Evolutionary conservation across 2,329 filamentous ascomycete species (phyloP).

Genomic region (Hortaea sp.): DNA sequence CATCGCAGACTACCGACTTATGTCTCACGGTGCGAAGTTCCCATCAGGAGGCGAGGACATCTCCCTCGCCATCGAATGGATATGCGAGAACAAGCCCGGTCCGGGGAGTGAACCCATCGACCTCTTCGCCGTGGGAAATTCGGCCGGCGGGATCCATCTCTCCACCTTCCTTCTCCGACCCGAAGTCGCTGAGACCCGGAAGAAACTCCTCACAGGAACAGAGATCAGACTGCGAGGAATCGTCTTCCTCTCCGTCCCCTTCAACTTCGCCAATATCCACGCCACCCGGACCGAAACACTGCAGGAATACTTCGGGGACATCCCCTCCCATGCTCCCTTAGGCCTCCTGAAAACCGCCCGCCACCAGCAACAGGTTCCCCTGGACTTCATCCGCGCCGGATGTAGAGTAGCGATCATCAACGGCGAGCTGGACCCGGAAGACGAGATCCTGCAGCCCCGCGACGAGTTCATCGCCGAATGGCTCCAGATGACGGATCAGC

Average conservation of each 20-base stretch:
- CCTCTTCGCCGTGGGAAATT: slow-evolving; percentile 32
- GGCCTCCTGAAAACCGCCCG: slow-evolving; percentile 13
- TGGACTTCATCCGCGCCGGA: slow-evolving; percentile 11
- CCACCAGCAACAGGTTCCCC: background rate
- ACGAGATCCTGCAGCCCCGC: slow-evolving; percentile 14
- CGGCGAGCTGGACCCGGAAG: slow-evolving; percentile 17
- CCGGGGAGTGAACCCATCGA: slow-evolving; percentile 22
- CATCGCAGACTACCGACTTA: slow-evolving; percentile 31
- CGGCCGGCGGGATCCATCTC: slow-evolving; percentile 31
- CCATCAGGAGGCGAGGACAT: slow-evolving; percentile 35
- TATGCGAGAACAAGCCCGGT: slow-evolving; percentile 13
- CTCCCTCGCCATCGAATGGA: slow-evolving; percentile 27
- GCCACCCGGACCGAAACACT: slow-evolving; percentile 7
- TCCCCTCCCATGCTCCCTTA: slow-evolving; percentile 9
- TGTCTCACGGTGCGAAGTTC: slow-evolving; percentile 30
- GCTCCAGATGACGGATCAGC: slow-evolving; percentile 7
- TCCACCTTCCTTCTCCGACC: slow-evolving; percentile 28
- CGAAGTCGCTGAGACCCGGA: slow-evolving; percentile 10
- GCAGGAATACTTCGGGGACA: slow-evolving; percentile 15
- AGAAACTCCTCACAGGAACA: slow-evolving; percentile 7
- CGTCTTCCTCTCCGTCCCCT: slow-evolving; percentile 16
- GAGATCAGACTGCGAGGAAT: slow-evolving; percentile 12
- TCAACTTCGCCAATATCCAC: slow-evolving; percentile 11
- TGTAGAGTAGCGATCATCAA: slow-evolving; percentile 11
- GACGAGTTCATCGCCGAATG: slow-evolving; percentile 17